Conservation (phyloP, 169 alveolate species). For the Eimeria sp. region DNA sequence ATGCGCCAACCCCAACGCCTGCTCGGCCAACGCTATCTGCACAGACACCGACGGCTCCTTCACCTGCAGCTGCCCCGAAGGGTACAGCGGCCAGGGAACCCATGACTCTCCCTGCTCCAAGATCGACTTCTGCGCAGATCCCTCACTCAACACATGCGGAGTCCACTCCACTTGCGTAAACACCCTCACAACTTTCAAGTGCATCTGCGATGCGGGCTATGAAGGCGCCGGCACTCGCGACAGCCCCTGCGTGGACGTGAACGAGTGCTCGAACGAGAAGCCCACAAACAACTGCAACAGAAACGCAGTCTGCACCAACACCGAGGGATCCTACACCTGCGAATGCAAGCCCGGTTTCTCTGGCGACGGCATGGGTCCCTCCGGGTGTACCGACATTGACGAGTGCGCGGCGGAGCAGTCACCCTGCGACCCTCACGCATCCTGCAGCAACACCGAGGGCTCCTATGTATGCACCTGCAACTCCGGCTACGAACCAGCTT, state of each 20-base stretch:
- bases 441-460: conserved; percentile 87
- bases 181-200: conserved; percentile 43
- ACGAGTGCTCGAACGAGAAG: conserved; percentile 85
- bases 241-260: conserved; percentile 84
- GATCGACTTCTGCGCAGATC: conserved; percentile 75
- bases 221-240: conserved; percentile 65
- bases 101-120: conserved; percentile 66
- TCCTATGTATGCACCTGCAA: conserved; percentile 86
- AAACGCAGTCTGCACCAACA: conserved; percentile 85
- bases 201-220: conserved; percentile 71
- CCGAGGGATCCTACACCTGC: conserved; percentile 86
- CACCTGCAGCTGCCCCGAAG: conserved; percentile 84
- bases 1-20: conserved; percentile 82
- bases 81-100: conserved; percentile 78
- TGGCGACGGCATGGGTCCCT: conserved; percentile 76
- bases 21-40: conserved; percentile 86
- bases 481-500: conserved; percentile 51
- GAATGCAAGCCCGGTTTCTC: conserved; percentile 83
- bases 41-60: conserved; percentile 85
- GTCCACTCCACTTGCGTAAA: conserved; percentile 64
- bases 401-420: conserved; percentile 81
- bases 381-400: conserved; percentile 82
- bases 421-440: conserved; percentile 82
- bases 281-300: conserved; percentile 84
- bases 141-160: conserved; percentile 64